Evolutionary conservation across 2,329 filamentous ascomycete genomes (phyloP).

Genomic region (Teratosphaeria destructans): DNA sequence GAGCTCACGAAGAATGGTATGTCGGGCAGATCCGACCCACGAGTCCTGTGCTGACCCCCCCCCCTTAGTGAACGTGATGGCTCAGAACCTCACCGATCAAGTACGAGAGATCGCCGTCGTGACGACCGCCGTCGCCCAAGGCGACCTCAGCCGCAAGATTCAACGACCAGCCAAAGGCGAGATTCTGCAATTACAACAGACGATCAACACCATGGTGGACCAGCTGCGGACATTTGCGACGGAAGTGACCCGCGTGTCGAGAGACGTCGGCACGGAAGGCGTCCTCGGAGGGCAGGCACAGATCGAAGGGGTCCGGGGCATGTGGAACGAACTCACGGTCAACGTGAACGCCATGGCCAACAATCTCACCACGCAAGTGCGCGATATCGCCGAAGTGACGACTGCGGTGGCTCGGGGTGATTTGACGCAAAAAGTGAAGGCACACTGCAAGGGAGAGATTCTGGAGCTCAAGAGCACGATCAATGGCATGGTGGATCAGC

Average conservation of each 20-base stretch:
- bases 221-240: conserved; percentile 56
- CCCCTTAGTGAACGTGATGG: conserved; percentile 80
- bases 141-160: conserved; percentile 93
- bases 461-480: conserved; percentile 42
- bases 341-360: conserved; percentile 46
- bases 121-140: conserved; percentile 86
- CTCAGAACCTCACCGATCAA: conserved; percentile 94
- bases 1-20: conserved; percentile 62
- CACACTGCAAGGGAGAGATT: conserved; percentile 43
- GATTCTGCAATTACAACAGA: conserved; percentile 89
- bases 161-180: conserved; percentile 88
- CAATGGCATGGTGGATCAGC: conserved; percentile 44
- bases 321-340: conserved; percentile 55
- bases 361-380: conserved; percentile 43
- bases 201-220: conserved; percentile 61
- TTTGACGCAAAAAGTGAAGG: conserved; percentile 42
- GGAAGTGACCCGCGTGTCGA: conserved; percentile 53
- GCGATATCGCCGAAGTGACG: conserved; percentile 44
- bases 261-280: conserved; percentile 55
- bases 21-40: conserved; percentile 9
- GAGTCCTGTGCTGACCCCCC: conserved; percentile 12
- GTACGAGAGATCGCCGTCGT: conserved; percentile 96
- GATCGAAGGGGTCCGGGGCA: conserved; percentile 54
- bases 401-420: conserved; percentile 43
- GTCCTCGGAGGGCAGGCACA: conserved; percentile 54